Conservation (phyloP, 2,329 filamentous ascomycete species). For the Fusarium sp. region DNA sequence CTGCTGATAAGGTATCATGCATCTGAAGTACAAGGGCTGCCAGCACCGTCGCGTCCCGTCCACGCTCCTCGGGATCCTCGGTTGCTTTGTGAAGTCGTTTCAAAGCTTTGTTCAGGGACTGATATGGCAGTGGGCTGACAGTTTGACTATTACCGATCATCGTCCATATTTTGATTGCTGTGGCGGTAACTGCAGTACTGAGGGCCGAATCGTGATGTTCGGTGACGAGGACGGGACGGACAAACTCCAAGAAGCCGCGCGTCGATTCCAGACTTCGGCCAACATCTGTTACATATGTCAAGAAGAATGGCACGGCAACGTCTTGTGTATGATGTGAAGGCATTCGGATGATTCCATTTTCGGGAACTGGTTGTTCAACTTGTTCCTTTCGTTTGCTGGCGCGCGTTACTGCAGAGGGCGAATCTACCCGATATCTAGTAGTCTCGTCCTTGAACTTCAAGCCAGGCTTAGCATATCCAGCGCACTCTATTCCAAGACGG, state of each 20-base stretch:
- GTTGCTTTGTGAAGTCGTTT: slow-evolving; percentile 11
- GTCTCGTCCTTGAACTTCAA: slow-evolving; percentile 32
- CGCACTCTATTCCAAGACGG: slow-evolving; percentile 27
- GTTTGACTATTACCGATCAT: not conserved
- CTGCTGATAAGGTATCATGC: slow-evolving; percentile 27
- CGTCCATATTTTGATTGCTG: slow-evolving; percentile 16
- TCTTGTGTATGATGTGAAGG: slow-evolving; percentile 8
- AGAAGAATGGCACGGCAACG: slow-evolving; percentile 26
- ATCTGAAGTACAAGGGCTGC: slow-evolving; percentile 28
- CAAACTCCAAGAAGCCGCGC: slow-evolving; percentile 32
- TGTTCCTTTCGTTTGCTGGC: not conserved
- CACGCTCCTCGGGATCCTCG: not conserved
- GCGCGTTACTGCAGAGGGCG: not conserved
- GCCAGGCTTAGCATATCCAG: slow-evolving; percentile 17
- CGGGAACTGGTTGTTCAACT: fast-evolving
- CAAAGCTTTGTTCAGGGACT: slow-evolving; percentile 10
- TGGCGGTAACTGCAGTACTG: slow-evolving; percentile 8
- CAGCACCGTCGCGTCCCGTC: slow-evolving; percentile 13
- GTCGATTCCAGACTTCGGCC: slow-evolving; percentile 32
- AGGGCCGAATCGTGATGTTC: slow-evolving; percentile 21
- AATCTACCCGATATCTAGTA: not conserved
- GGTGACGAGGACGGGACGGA: slow-evolving; percentile 6
- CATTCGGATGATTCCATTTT: not conserved
- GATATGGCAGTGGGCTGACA: not conserved
- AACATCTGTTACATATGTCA: slow-evolving; percentile 29